phyloP scores from a whole-genome alignment of 2,329 filamentous ascomycete genomes.

The Sporothrix schenckii region DNA sequence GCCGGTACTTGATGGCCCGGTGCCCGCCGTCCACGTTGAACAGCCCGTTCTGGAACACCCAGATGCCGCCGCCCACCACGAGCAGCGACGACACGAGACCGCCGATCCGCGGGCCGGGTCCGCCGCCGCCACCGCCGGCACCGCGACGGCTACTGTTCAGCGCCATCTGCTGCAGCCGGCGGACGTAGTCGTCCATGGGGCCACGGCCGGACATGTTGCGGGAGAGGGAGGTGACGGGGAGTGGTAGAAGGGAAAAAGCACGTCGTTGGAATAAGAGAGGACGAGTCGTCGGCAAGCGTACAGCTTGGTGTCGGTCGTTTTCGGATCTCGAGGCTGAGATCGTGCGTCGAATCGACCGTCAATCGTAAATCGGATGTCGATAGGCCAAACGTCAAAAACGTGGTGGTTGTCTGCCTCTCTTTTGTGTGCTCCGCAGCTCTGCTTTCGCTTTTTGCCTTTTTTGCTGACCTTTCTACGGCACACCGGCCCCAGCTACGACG shows the following conservation, averaged over 20 bases:
- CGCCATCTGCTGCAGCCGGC: constrained; percentile 55
- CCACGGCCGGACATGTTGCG: constrained; percentile 45
- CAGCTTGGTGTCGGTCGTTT: not conserved
- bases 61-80: constrained; percentile 53
- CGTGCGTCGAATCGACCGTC: constrained; percentile 7
- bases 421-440: constrained; percentile 25
- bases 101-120: constrained; percentile 46
- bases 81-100: constrained; percentile 48
- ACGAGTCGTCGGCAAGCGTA: not conserved
- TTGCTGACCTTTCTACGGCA: constrained; percentile 30
- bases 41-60: constrained; percentile 62
- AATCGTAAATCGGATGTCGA: not conserved
- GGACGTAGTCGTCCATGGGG: constrained; percentile 56
- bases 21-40: constrained; percentile 96
- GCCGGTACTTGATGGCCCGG: constrained; percentile 97
- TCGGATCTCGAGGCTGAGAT: not conserved
- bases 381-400: not conserved
- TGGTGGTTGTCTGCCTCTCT: constrained; percentile 25
- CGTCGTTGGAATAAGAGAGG: not conserved
- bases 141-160: constrained; percentile 47
- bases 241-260: not conserved
- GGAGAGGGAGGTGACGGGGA: not conserved
- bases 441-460: constrained; percentile 24
- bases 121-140: constrained; percentile 46
- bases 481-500: constrained; percentile 3